phyloP scores from a whole-genome alignment of 177 flowering plant species.

The Vitis hybrid region DNA sequence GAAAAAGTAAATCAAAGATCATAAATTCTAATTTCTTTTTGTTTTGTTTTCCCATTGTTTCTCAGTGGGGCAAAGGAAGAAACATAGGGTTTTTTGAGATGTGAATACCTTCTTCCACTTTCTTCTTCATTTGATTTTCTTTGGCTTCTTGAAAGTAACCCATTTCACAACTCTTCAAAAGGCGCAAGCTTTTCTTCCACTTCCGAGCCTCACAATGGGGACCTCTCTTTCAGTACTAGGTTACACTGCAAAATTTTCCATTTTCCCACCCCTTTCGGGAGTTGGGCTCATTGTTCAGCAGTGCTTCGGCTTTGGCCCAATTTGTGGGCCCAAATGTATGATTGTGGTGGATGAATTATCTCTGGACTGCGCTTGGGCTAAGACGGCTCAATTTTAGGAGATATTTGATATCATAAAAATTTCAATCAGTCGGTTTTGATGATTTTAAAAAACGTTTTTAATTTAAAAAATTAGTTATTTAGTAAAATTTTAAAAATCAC shows the following conservation, averaged over 20 bases:
- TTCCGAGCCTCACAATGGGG: background rate
- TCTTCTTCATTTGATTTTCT: slow-evolving; percentile 76
- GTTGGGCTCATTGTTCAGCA: no score
- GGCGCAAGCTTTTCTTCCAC: background rate
- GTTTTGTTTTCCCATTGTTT: background rate
- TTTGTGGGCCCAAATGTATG: no score
- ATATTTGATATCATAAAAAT: no score
- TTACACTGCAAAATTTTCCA: background rate
- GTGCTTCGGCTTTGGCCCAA: no score
- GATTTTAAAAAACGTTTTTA: no score
- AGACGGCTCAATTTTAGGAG: no score
- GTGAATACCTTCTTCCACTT: slow-evolving; percentile 66
- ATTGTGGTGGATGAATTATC: no score
- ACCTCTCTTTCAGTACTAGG: background rate
- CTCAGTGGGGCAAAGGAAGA: background rate
- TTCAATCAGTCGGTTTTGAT: no score
- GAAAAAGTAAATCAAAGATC: background rate
- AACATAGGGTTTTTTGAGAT: background rate
- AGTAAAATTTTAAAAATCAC: no score
- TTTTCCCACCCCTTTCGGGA: no score
- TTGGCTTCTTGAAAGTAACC: slow-evolving; percentile 66
- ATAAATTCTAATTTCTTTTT: background rate
- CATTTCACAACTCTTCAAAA: slow-evolving; percentile 23
- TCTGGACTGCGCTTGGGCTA: no score
- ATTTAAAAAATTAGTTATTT: no score